A percentile compares a stretch with the other conserved stretches of the same genome.
Evolutionary conservation across 129 eudicot species (phyloP).

Genomic region (Tagetes patula): DNA sequence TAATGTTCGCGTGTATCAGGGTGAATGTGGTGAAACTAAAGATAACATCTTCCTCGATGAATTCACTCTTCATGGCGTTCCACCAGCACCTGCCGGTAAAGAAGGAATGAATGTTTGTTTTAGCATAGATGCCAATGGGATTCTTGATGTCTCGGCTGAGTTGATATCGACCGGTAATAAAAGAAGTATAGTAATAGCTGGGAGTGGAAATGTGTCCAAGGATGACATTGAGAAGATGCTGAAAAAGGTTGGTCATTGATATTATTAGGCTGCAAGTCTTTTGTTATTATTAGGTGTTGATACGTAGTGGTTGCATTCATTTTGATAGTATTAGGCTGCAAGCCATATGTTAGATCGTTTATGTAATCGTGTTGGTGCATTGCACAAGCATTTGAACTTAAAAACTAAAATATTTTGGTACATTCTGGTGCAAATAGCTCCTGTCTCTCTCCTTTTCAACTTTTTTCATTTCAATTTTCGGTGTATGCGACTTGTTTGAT

Average conservation of each 20-base stretch:
- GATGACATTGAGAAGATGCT: conserved; percentile 20
- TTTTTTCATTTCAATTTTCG: no score
- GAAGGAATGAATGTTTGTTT: not conserved
- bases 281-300: no score
- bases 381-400: no score
- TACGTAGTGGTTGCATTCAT: no score
- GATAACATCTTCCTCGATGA: conserved; percentile 27
- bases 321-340: no score
- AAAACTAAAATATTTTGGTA: no score
- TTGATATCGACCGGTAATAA: conserved; percentile 4
- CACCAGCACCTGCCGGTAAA: conserved; percentile 13
- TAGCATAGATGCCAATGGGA: conserved; percentile 22
- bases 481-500: no score
- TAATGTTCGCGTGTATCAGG: not conserved
- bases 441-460: no score
- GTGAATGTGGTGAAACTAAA: not conserved
- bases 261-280: no score
- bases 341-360: no score
- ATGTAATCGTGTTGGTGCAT: no score
- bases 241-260: not conserved
- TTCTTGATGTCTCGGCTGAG: conserved; percentile 12
- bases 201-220: not conserved
- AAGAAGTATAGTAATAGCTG: not conserved
- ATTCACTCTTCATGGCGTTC: conserved; percentile 11
- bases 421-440: no score